These are phyloP conservation scores for Obelidium mucronatum DNA, from an alignment of 192 early-diverging fungal genomes.

Conservation along the genomic window DNA sequence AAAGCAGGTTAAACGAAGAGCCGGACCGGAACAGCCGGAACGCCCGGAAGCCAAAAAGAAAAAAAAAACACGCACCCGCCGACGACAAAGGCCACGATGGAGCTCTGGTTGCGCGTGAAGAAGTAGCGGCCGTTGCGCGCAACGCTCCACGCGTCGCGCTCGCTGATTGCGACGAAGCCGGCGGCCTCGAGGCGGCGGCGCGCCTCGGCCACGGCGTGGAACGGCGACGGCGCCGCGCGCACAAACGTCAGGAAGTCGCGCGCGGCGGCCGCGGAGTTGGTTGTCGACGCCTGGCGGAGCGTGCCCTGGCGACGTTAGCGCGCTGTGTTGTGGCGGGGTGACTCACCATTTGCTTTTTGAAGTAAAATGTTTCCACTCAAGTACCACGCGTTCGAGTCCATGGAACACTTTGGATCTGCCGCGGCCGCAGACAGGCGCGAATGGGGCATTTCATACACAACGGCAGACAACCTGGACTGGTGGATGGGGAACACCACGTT, in stretches of 20 bases:
- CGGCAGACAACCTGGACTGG: neutral
- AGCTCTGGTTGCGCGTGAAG: slow-evolving; percentile 91
- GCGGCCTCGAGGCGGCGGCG: slow-evolving; percentile 72
- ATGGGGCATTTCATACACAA: neutral
- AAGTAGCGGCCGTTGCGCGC: slow-evolving; percentile 90
- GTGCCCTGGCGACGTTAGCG: neutral
- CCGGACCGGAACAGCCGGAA: neutral
- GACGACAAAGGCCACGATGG: slow-evolving; percentile 92
- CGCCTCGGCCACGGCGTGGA: slow-evolving; percentile 92
- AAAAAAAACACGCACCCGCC: slow-evolving; percentile 65
- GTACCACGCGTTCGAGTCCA: neutral
- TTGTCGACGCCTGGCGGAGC: neutral
- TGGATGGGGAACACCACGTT: neutral
- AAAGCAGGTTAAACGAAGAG: too few relatives aligned
- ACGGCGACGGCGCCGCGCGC: slow-evolving; percentile 92
- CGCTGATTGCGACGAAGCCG: slow-evolving; percentile 88
- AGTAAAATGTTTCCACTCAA: neutral
- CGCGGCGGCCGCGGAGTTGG: slow-evolving; percentile 35
- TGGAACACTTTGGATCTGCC: neutral
- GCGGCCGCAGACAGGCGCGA: neutral
- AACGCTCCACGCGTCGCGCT: slow-evolving; percentile 75
- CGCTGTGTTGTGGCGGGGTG: too few relatives aligned
- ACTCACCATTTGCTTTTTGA: neutral
- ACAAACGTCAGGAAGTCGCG: slow-evolving; percentile 86
- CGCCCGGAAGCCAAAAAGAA: neutral